phyloP scores from a whole-genome alignment of 139 green algal species.

The Haematococcus lacustris region DNA sequence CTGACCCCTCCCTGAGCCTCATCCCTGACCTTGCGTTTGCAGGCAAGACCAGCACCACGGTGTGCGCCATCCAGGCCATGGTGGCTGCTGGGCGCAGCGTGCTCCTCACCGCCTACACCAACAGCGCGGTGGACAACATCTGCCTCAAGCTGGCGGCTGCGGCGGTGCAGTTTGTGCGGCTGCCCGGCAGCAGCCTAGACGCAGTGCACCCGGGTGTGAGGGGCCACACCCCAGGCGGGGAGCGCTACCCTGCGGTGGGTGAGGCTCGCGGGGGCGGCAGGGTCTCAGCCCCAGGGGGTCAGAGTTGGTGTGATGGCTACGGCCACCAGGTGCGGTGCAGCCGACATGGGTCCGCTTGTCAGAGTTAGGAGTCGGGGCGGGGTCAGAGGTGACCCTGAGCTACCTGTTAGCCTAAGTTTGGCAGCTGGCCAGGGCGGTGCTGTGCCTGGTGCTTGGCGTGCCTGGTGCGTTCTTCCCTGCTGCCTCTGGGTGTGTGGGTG shows the following conservation, averaged over 20 bases:
- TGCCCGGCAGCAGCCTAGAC: conserved; percentile 3
- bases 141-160: conserved; percentile 64
- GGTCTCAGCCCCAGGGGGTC: too few species aligned
- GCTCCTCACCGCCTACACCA: conserved; percentile 92
- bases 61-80: conserved; percentile 37
- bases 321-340: too few species aligned
- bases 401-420: too few species aligned
- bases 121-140: conserved; percentile 96
- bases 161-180: conserved; percentile 59
- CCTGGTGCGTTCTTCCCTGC: too few species aligned
- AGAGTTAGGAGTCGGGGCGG: too few species aligned
- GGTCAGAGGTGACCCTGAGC: too few species aligned
- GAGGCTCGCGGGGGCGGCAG: too few species aligned
- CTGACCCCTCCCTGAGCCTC: background rate
- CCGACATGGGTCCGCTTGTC: too few species aligned
- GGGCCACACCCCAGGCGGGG: conserved; percentile 45
- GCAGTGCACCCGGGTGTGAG: conserved; percentile 50
- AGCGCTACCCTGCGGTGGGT: conserved; percentile 29
- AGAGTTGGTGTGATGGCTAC: too few species aligned
- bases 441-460: too few species aligned
- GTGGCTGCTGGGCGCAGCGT: conserved; percentile 47
- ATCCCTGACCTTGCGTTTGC: background rate
- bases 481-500: too few species aligned
- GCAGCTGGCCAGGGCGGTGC: too few species aligned
- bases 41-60: conserved; percentile 25